A percentile compares a stretch with the other conserved stretches of the same genome.
These are phyloP conservation scores for Tylopilus balloui DNA, from an alignment of 768 basidiomycete species.

Conservation along the genomic window DNA sequence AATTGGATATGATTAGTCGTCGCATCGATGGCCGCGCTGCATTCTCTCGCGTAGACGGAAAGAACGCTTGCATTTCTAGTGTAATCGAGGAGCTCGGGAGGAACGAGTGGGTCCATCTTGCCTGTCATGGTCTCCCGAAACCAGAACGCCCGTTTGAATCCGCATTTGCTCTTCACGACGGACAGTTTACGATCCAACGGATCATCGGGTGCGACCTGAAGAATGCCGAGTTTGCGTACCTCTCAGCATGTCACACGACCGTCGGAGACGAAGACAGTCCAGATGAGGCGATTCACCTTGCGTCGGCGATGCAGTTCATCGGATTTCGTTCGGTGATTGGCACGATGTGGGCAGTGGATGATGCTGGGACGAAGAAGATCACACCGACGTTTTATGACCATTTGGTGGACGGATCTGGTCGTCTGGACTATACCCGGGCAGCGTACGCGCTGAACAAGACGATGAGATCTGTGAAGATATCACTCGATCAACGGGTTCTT, in stretches of 20 bases:
- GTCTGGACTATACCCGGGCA: not conserved
- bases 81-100: too few species aligned
- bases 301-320: not conserved
- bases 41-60: too few species aligned
- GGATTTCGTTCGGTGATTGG: not conserved
- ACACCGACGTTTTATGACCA: not conserved
- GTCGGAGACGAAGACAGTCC: not conserved
- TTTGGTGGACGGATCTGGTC: not conserved
- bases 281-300: not conserved
- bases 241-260: not conserved
- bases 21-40: too few species aligned
- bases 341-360: not conserved
- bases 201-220: not conserved
- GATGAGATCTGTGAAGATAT: not conserved
- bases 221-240: not conserved
- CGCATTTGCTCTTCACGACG: not conserved
- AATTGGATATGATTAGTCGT: too few species aligned
- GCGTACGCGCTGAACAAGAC: not conserved
- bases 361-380: not conserved
- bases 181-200: not conserved
- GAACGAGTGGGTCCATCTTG: conserved; percentile 30
- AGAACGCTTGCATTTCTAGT: too few species aligned
- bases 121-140: conserved; percentile 17
- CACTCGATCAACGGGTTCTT: not conserved
- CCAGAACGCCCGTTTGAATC: not conserved